These are phyloP conservation scores for Ceratocystis smalleyi DNA, from an alignment of 2,329 filamentous ascomycete species.

Conservation along the genomic window DNA sequence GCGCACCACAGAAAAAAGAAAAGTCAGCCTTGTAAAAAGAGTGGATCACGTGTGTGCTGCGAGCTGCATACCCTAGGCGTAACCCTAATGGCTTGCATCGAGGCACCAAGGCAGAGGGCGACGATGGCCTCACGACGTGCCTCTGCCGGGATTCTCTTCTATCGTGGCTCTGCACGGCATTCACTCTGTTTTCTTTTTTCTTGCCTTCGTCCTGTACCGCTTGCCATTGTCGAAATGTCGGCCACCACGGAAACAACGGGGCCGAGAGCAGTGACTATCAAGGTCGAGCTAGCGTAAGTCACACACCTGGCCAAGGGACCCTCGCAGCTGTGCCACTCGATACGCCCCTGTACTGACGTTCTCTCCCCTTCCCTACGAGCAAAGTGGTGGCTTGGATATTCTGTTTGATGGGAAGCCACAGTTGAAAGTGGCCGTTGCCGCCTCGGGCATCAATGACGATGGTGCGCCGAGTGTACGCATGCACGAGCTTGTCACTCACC, in stretches of 20 bases:
- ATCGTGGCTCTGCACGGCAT: too few species aligned
- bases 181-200: not conserved
- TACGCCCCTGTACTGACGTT: not conserved
- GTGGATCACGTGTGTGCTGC: not conserved
- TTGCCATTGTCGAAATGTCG: not conserved
- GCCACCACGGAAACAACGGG: not conserved
- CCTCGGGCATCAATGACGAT: constrained; percentile 39
- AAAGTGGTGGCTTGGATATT: constrained; percentile 80
- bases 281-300: constrained; percentile 53
- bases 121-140: not conserved
- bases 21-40: not conserved
- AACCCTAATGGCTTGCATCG: not conserved
- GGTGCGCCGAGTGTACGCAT: constrained; percentile 37
- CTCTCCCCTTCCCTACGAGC: not conserved
- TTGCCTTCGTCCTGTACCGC: not conserved
- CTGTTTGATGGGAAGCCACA: constrained; percentile 73
- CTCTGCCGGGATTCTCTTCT: not conserved
- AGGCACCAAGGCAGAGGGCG: not conserved
- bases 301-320: not conserved
- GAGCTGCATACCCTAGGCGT: rapidly evolving
- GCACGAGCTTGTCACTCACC: constrained; percentile 58
- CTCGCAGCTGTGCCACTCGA: not conserved
- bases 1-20: not conserved
- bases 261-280: constrained; percentile 36
- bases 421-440: constrained; percentile 54